Evolutionary conservation across 2,329 filamentous ascomycete genomes (phyloP).

Genomic region (Curvularia sp.): DNA sequence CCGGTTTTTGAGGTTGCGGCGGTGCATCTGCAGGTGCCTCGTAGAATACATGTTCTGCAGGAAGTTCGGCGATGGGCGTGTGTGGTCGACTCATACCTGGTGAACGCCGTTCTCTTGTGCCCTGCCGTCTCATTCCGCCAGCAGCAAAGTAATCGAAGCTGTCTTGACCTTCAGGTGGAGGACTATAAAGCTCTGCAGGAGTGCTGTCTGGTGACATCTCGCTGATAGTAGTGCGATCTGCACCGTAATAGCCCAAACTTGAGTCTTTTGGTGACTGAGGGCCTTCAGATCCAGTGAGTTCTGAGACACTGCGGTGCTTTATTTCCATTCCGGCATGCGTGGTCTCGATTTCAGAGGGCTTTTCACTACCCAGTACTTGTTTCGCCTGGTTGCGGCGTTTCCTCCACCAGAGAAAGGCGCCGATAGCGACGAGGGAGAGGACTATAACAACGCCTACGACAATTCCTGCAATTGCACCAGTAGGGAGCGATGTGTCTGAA

Average conservation of each 20-base stretch:
- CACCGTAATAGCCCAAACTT: conserved; percentile 35
- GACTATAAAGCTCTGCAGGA: conserved; percentile 45
- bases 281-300: conserved; percentile 44
- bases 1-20: conserved; percentile 22
- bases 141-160: conserved; percentile 37
- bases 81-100: conserved; percentile 37
- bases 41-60: conserved; percentile 39
- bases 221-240: conserved; percentile 39
- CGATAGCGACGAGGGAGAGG: conserved; percentile 33
- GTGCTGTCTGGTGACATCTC: conserved; percentile 45
- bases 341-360: conserved; percentile 27
- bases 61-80: conserved; percentile 40
- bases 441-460: conserved; percentile 43
- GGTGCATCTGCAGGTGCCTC: conserved; percentile 24
- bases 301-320: conserved; percentile 43
- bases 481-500: conserved; percentile 26
- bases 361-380: background rate
- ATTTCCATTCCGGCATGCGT: conserved; percentile 26
- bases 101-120: conserved; percentile 34
- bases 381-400: conserved; percentile 26
- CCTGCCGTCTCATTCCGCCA: conserved; percentile 28
- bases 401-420: conserved; percentile 39
- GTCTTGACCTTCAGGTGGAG: conserved; percentile 28
- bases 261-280: conserved; percentile 36
- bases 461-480: conserved; percentile 44